Conservation (phyloP, 441 rosid genomes). For the Populus tomentosa region DNA sequence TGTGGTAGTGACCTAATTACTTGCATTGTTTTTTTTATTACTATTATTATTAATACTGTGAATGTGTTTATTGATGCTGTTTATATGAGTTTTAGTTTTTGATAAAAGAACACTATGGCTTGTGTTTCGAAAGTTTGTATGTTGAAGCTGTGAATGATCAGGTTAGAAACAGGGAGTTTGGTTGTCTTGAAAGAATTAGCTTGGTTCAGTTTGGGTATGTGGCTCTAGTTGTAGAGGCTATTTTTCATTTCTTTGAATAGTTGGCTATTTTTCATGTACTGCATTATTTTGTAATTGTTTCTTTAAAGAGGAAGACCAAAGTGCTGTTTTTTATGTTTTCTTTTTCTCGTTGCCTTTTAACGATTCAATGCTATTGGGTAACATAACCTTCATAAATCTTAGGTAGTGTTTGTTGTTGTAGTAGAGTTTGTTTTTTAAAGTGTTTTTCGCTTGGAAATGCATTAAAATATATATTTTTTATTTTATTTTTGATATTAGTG, state of each 20-base stretch:
- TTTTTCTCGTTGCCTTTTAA: not conserved
- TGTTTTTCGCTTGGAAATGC: too few relatives aligned
- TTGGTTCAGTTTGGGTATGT: not conserved
- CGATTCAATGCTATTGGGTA: not conserved
- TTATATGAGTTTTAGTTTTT: not conserved
- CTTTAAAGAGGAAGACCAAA: not conserved
- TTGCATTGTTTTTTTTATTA: not conserved
- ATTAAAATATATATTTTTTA: too few relatives aligned
- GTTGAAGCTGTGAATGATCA: not conserved
- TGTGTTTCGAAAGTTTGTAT: too few relatives aligned
- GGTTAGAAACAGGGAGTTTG: not conserved
- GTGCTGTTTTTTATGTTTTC: not conserved
- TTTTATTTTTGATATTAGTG: too few relatives aligned
- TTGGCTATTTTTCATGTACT: not conserved
- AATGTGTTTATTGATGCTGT: not conserved
- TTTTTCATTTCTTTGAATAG: too few relatives aligned
- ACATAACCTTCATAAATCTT: not conserved
- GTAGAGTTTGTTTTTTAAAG: too few relatives aligned
- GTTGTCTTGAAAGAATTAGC: not conserved
- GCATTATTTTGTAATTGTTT: not conserved
- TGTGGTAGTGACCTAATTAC: not conserved
- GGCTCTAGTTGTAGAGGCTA: not conserved
- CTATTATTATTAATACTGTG: not conserved
- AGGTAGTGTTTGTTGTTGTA: too few relatives aligned
- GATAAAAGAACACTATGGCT: not conserved